Evolutionary conservation across 495 filamentous ascomycete genomes (phyloP), one percentile per base, ranked within the genome.

Genomic region (Penicillium daleae): DNA sequence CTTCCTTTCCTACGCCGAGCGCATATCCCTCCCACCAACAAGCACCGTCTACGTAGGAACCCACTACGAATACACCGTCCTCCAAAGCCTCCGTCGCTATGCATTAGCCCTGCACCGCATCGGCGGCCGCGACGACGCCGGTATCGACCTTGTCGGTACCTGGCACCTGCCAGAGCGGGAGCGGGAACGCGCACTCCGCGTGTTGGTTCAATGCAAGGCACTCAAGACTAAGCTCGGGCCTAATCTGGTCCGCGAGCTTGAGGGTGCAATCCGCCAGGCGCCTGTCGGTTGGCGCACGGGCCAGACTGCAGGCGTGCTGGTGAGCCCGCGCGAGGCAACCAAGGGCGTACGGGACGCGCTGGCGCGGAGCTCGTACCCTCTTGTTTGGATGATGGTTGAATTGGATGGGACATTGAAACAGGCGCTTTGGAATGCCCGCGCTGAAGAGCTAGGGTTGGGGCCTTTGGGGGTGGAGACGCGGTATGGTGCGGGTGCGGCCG

Each of bases 181-280:
- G 5, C 69, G 61, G 48, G 66, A 70, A 55, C 74, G 54, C 2
- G 81, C 86, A 0, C 60, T 95, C 5, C 84, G 82, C 54, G 85
- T 92, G 2, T 66, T 97, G 5, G 78, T 92, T 22, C 93, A 97
- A 71, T 99, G 95, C 79, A 99, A 97, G 76, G 84, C 85, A 19
- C 61, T 82, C 21, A 80, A 79, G 60, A 68, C 78, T 24, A 85
- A 80, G 60, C 68, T 85, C 4, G 81, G 83, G 0, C 93, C 93
- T 26, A 80, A 84, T 37, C 76, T 88, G 49, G 80, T 96, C 15
- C 86, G 95, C 22, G 95, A 97, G 79, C 82, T 97, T 0, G 92
- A 97, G 70, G 95, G 94, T 13, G 84, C 91, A 0, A 87, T 94
- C 65, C 80, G 81, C 3, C 85, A 85, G 19, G 88, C 89, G 37